These are phyloP conservation scores for Purshia tridentata DNA, from an alignment of 306 rosid species.

Conservation along the genomic window DNA sequence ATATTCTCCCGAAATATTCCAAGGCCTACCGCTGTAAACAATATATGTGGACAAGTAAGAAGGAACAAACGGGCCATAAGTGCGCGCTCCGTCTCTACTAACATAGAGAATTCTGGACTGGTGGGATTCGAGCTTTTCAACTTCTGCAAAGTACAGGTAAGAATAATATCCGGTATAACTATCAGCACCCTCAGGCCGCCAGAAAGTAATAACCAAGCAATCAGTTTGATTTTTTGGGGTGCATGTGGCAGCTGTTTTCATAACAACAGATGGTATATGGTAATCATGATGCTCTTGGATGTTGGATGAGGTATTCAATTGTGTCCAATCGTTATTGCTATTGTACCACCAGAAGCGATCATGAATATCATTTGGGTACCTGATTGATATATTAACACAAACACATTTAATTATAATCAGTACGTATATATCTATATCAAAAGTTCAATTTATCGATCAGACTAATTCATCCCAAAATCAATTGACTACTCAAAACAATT, in stretches of 20 bases:
- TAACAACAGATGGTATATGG: too few species aligned
- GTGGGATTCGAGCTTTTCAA: conserved; percentile 15
- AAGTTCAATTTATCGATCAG: too few species aligned
- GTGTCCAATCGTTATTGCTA: neutral
- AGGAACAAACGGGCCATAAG: neutral
- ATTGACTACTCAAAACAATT: neutral
- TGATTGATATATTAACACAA: neutral
- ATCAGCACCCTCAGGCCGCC: too few species aligned
- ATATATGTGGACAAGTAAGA: neutral
- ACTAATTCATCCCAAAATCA: too few species aligned
- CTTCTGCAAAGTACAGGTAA: neutral
- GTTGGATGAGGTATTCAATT: neutral
- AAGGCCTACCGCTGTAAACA: neutral
- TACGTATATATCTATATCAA: too few species aligned
- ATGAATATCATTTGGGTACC: neutral
- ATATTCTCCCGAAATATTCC: too few species aligned
- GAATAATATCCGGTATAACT: neutral
- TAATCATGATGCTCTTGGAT: too few species aligned
- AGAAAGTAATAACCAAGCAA: too few species aligned
- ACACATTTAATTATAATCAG: too few species aligned
- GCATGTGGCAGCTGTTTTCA: too few species aligned
- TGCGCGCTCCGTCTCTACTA: neutral
- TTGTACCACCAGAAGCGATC: neutral
- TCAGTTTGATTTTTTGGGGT: too few species aligned
- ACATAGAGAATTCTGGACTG: conserved; percentile 12